These are phyloP conservation scores for Alternaria sp. DNA, from an alignment of 2,329 filamentous ascomycete species.

Conservation along the genomic window DNA sequence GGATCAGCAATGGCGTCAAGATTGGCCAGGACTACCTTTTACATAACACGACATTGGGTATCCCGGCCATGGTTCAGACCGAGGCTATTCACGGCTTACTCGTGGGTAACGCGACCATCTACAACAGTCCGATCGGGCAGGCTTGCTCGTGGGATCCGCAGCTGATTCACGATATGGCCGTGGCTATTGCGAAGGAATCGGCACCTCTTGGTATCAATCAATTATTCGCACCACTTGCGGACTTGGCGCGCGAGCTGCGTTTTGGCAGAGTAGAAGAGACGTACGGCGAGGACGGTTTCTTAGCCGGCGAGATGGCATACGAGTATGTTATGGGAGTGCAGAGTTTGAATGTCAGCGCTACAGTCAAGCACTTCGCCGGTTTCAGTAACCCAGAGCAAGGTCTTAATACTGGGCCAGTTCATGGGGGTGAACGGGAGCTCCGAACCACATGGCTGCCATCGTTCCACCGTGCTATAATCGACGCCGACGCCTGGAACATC, in stretches of 20 bases:
- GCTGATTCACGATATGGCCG: conserved; percentile 72
- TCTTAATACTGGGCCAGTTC: conserved; percentile 71
- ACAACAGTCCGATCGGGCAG: conserved; percentile 78
- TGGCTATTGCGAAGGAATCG: conserved; percentile 71
- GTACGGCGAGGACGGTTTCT: conserved; percentile 73
- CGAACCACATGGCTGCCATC: conserved; percentile 64
- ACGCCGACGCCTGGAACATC: conserved; percentile 71
- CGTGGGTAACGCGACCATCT: conserved; percentile 77
- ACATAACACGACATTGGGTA: conserved; percentile 71
- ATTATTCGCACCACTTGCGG: conserved; percentile 74
- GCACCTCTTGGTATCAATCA: conserved; percentile 75
- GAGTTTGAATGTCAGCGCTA: conserved; percentile 71
- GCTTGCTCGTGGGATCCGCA: conserved; percentile 75
- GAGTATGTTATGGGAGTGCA: conserved; percentile 70
- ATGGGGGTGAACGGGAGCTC: conserved; percentile 64
- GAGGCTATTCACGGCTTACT: conserved; percentile 80
- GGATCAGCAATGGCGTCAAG: conserved; percentile 70
- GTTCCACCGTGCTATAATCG: conserved; percentile 76
- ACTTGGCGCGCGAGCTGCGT: conserved; percentile 75
- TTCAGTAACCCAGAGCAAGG: conserved; percentile 76
- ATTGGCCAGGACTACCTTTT: conserved; percentile 74
- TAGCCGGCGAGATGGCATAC: conserved; percentile 74
- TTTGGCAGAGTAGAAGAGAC: conserved; percentile 80
- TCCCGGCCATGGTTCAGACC: conserved; percentile 76
- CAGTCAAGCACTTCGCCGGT: conserved; percentile 79